A percentile compares a stretch with the other conserved stretches of the same genome.
Evolutionary conservation across 441 rosid genomes (phyloP).

Genomic region (Croton setiger): DNA sequence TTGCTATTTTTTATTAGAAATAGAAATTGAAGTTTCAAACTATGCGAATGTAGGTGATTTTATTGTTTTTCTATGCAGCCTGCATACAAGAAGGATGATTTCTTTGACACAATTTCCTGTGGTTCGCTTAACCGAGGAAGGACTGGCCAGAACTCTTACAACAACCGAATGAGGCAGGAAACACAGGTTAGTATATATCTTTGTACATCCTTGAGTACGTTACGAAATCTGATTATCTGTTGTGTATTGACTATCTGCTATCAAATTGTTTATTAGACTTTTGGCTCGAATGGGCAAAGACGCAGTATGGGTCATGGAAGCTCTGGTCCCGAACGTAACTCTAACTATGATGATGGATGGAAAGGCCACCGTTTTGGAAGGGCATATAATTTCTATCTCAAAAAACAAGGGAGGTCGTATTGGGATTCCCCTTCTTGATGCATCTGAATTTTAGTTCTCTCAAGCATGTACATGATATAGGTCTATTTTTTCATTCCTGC

Average conservation of each 20-base stretch:
- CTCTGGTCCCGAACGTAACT: constrained; percentile 23
- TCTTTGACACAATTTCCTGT: constrained; percentile 61
- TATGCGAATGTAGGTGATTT: background rate
- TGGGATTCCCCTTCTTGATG: constrained; percentile 21
- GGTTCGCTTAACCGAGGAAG: constrained; percentile 37
- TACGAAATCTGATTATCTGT: background rate
- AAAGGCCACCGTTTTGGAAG: constrained; percentile 31
- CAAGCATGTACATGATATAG: background rate
- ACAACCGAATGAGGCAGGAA: constrained; percentile 37
- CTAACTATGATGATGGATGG: constrained; percentile 21
- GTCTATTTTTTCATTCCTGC: background rate
- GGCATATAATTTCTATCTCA: constrained; percentile 26
- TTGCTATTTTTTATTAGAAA: background rate
- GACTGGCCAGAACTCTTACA: constrained; percentile 34
- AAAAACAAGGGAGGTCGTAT: constrained; percentile 27
- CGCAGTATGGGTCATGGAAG: constrained; percentile 31
- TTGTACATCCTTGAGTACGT: too few relatives aligned
- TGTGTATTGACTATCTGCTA: constrained; percentile 11
- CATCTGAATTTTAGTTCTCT: background rate
- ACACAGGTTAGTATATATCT: constrained; percentile 33
- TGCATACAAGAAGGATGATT: constrained; percentile 61
- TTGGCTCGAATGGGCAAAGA: constrained; percentile 30
- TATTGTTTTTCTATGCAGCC: constrained; percentile 38
- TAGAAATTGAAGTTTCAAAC: background rate
- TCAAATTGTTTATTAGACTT: constrained; percentile 30